A percentile compares a stretch with the other conserved stretches of the same genome.
These are phyloP conservation scores for Trametes cinnabarina DNA, from an alignment of 768 basidiomycete species.

Conservation along the genomic window DNA sequence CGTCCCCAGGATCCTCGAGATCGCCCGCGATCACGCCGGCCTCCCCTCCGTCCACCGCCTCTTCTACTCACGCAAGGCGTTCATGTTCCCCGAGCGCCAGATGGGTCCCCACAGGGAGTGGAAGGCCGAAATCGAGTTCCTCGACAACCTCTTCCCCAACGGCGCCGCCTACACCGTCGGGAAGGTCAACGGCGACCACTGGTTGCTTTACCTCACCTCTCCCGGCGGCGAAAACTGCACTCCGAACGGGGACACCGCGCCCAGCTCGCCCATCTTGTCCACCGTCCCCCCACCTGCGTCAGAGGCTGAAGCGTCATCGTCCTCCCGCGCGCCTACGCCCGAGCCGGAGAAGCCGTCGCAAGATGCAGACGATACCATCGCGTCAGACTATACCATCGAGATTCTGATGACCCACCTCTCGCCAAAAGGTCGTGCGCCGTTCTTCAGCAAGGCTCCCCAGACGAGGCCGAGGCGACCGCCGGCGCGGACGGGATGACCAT, in stretches of 20 bases:
- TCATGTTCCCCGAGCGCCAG: constrained; percentile 99
- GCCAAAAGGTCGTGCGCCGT: constrained; percentile 69
- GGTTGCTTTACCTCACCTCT: constrained; percentile 90
- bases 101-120: constrained; percentile 90
- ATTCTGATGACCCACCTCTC: constrained; percentile 95
- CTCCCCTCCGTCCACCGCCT: constrained; percentile 77
- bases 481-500: constrained; percentile 51
- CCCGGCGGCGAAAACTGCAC: constrained; percentile 41
- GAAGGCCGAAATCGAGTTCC: constrained; percentile 87
- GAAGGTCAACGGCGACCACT: constrained; percentile 97
- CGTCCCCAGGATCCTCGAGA: constrained; percentile 90
- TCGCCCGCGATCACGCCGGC: constrained; percentile 70
- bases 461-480: constrained; percentile 18
- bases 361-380: constrained; percentile 21
- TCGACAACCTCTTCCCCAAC: constrained; percentile 85
- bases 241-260: constrained; percentile 16
- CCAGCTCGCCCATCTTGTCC: constrained; percentile 26
- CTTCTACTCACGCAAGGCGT: constrained; percentile 98
- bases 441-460: constrained; percentile 58
- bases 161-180: constrained; percentile 96
- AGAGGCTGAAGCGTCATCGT: constrained; percentile 13
- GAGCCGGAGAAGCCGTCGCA: constrained; percentile 17
- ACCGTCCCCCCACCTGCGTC: constrained; percentile 21
- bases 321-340: background rate
- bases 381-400: constrained; percentile 91